A percentile compares a stretch with the other conserved stretches of the same genome.
Evolutionary conservation across 306 rosid genomes (phyloP).

Genomic region (Biancaea sappan): DNA sequence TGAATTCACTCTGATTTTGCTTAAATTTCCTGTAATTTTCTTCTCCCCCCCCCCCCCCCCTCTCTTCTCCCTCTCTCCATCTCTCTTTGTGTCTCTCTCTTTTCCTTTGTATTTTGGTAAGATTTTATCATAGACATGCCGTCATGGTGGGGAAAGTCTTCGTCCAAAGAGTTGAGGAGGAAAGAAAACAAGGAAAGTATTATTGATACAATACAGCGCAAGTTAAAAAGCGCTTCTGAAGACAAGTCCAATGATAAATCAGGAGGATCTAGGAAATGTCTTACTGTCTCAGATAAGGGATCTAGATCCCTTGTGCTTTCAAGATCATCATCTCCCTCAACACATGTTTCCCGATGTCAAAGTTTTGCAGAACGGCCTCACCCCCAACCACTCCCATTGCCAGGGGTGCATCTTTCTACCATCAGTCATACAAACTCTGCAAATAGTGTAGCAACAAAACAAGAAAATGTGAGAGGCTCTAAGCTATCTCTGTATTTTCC

Average conservation of each 20-base stretch:
- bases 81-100: too few species aligned
- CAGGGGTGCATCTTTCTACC: conserved; percentile 50
- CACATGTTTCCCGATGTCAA: conserved; percentile 67
- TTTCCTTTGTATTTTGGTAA: conserved; percentile 11
- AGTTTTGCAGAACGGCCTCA: conserved; percentile 70
- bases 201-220: conserved; percentile 65
- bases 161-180: conserved; percentile 77
- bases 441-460: conserved; percentile 52
- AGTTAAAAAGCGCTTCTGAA: conserved; percentile 66
- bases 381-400: conserved; percentile 75
- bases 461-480: conserved; percentile 52
- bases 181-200: conserved; percentile 71
- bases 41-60: neutral
- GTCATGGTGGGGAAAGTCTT: conserved; percentile 86
- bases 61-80: neutral
- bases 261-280: conserved; percentile 54
- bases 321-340: conserved; percentile 68
- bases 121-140: conserved; percentile 55
- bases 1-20: conserved; percentile 28
- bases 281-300: conserved; percentile 61
- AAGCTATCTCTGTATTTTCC: conserved; percentile 55
- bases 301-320: conserved; percentile 60
- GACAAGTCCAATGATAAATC: conserved; percentile 51
- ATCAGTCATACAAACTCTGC: conserved; percentile 59
- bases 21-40: conserved; percentile 3